phyloP scores from a whole-genome alignment of 805 yeast genomes.

The Candida maesae region DNA sequence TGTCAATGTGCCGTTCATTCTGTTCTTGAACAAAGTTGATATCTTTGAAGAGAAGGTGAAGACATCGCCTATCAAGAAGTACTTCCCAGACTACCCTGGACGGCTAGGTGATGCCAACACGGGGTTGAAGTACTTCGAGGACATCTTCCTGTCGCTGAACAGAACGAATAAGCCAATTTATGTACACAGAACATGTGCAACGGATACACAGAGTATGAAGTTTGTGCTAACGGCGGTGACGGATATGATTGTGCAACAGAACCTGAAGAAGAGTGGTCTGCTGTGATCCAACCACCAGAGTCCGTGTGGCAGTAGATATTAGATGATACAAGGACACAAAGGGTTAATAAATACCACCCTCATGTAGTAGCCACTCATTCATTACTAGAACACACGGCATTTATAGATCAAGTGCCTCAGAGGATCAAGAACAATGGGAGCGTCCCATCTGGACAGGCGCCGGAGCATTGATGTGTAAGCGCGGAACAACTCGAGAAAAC shows the following conservation, averaged over 20 bases:
- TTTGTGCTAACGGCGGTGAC: constrained; percentile 91
- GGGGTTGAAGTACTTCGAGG: constrained; percentile 69
- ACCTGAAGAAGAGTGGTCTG: constrained; percentile 73
- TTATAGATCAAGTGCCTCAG: too few relatives aligned
- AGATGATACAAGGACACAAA: too few relatives aligned
- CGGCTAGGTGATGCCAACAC: constrained; percentile 58
- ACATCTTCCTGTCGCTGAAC: constrained; percentile 60
- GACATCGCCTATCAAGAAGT: constrained; percentile 59
- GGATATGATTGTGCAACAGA: constrained; percentile 83
- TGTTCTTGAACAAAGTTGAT: constrained; percentile 88
- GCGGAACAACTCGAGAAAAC: background rate
- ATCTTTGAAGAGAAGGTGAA: constrained; percentile 67
- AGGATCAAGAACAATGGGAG: too few relatives aligned
- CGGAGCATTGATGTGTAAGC: too few relatives aligned
- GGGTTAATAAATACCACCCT: too few relatives aligned
- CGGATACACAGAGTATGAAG: constrained; percentile 84
- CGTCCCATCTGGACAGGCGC: too few relatives aligned
- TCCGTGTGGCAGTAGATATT: too few relatives aligned
- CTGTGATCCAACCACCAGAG: too few relatives aligned
- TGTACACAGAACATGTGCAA: constrained; percentile 92
- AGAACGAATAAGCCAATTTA: constrained; percentile 69
- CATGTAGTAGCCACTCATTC: too few relatives aligned
- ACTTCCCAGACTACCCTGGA: constrained; percentile 78
- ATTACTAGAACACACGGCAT: too few relatives aligned
- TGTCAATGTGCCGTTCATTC: constrained; percentile 76